Evolutionary conservation across 495 filamentous ascomycete genomes (phyloP).

Genomic region (Penicillium riverlandense): DNA sequence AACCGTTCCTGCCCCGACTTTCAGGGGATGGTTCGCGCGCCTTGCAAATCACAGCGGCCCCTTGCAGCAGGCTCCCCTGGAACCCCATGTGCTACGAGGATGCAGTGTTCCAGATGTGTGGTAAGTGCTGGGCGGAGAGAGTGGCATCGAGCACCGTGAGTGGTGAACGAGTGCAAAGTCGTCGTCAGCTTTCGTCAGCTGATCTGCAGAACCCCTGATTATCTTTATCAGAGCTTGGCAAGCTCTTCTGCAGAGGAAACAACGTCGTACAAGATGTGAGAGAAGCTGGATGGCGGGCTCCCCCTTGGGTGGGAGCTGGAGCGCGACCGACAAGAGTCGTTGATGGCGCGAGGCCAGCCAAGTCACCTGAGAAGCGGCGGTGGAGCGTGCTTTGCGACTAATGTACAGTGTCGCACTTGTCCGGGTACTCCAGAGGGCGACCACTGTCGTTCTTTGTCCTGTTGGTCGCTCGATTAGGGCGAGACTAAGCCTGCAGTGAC

Average conservation of each 20-base stretch:
- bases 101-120: not conserved
- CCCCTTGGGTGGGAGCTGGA: not conserved
- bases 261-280: not conserved
- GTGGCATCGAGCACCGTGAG: not conserved
- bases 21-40: too few species aligned
- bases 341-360: not conserved
- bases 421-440: too few species aligned
- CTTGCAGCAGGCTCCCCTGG: constrained; percentile 3
- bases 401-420: too few species aligned
- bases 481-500: too few species aligned
- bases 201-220: constrained; percentile 9
- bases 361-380: too few species aligned
- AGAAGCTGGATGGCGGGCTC: not conserved
- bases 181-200: constrained; percentile 10
- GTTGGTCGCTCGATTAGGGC: too few species aligned
- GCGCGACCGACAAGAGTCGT: too few species aligned
- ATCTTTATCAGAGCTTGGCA: not conserved
- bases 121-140: not conserved
- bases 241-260: too few species aligned
- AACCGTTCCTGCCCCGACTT: too few species aligned
- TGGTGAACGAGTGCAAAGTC: constrained; percentile 1
- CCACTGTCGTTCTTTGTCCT: too few species aligned
- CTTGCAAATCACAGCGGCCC: not conserved
- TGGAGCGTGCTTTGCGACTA: too few species aligned
- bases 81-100: not conserved